Conservation (phyloP, 1,139 yeast species). For the Eremothecium coryli region DNA sequence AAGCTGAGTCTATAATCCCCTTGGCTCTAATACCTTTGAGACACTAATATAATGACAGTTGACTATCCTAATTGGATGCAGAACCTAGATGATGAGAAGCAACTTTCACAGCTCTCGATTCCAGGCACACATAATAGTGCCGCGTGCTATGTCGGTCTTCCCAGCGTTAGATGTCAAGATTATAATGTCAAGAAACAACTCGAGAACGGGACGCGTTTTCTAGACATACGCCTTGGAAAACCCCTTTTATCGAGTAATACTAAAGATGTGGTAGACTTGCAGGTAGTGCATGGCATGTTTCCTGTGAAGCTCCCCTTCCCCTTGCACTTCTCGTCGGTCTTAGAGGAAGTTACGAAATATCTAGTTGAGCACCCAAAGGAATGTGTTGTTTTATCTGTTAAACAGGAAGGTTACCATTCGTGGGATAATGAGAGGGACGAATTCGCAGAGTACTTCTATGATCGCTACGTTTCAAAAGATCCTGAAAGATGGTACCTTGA, state of each 20-base stretch:
- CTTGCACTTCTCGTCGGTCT: constrained; percentile 39
- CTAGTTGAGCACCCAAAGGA: constrained; percentile 47
- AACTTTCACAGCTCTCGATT: constrained; percentile 47
- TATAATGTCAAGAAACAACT: constrained; percentile 52
- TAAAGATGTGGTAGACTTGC: constrained; percentile 40
- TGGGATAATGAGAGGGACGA: constrained; percentile 60
- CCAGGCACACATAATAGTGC: constrained; percentile 82
- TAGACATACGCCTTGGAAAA: constrained; percentile 60
- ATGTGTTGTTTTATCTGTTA: constrained; percentile 57
- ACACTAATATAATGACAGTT: constrained; percentile 15
- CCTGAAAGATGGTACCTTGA: constrained; percentile 55
- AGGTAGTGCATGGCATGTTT: constrained; percentile 68
- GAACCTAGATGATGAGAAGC: constrained; percentile 44
- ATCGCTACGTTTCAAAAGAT: constrained; percentile 36
- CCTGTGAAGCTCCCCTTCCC: constrained; percentile 60
- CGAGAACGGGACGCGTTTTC: constrained; percentile 61
- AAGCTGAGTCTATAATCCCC: too few relatives aligned
- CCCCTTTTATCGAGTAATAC: constrained; percentile 35
- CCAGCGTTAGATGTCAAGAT: constrained; percentile 74
- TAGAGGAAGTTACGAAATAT: constrained; percentile 52
- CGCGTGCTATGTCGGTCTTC: constrained; percentile 65
- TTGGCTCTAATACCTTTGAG: too few relatives aligned
- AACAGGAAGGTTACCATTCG: constrained; percentile 62
- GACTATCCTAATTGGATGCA: constrained; percentile 42
- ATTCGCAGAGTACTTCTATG: constrained; percentile 58